A percentile compares a stretch with the other conserved stretches of the same genome.
These are phyloP conservation scores for Aspergillus sp. DNA, from an alignment of 2,329 filamentous ascomycete genomes.

Conservation along the genomic window DNA sequence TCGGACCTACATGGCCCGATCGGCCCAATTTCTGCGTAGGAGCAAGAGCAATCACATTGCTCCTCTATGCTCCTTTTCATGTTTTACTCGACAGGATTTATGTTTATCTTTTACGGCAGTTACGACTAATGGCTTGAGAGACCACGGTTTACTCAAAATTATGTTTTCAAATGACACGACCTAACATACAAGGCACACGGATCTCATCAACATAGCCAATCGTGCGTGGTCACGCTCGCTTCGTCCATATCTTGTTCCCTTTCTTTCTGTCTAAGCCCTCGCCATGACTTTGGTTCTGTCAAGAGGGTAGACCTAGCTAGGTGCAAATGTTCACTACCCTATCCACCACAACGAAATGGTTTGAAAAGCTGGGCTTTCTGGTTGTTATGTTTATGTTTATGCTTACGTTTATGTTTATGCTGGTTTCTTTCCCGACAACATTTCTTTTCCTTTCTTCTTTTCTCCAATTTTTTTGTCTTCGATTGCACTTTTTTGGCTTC, in stretches of 20 bases:
- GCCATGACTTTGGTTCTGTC: not conserved
- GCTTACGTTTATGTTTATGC: slow-evolving; percentile 9
- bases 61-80: no score
- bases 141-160: slow-evolving; percentile 20
- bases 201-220: slow-evolving; percentile 2
- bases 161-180: slow-evolving; percentile 23
- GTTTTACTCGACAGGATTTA: not conserved
- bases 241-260: not conserved
- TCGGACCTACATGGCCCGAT: not conserved
- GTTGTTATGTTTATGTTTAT: not conserved
- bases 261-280: not conserved
- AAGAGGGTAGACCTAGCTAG: not conserved
- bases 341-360: slow-evolving; percentile 10
- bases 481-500: not conserved
- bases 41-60: not conserved
- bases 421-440: not conserved
- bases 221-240: not conserved
- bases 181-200: slow-evolving; percentile 5
- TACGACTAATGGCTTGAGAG: slow-evolving; percentile 28
- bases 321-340: not conserved
- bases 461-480: no score
- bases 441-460: no score
- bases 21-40: no score
- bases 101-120: slow-evolving; percentile 28
- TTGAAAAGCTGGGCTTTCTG: slow-evolving; percentile 27